Evolutionary conservation across 495 filamentous ascomycete species (phyloP).

Genomic region (Aspergillus cristatus): DNA sequence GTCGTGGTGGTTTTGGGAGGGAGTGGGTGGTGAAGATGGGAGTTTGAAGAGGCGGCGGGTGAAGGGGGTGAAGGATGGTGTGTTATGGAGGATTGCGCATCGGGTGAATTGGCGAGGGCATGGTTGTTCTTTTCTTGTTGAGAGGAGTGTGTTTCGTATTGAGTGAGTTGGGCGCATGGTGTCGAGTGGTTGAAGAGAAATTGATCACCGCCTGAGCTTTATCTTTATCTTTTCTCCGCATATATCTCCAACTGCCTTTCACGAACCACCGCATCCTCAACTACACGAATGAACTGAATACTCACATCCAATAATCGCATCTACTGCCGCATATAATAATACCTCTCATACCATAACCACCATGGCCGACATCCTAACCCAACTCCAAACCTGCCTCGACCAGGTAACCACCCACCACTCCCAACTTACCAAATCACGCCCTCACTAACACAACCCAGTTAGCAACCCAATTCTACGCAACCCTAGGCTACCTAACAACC

Average conservation of each 20-base stretch:
- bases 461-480: conserved; percentile 80
- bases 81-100: conserved; percentile 6
- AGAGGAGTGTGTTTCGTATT: conserved; percentile 1
- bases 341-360: conserved; percentile 5
- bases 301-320: not conserved
- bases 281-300: too few relatives aligned
- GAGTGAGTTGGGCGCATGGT: too few relatives aligned
- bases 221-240: too few relatives aligned
- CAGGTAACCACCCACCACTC: conserved; percentile 45
- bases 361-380: conserved; percentile 89
- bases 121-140: conserved; percentile 5
- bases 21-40: conserved; percentile 29
- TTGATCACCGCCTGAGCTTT: too few relatives aligned
- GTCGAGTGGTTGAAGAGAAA: too few relatives aligned
- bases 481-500: conserved; percentile 69
- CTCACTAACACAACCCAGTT: conserved; percentile 46
- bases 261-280: too few relatives aligned
- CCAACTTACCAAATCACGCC: conserved; percentile 4
- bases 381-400: conserved; percentile 91
- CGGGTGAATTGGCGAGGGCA: conserved; percentile 10
- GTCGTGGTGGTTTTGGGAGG: conserved; percentile 51
- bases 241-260: conserved; percentile 9
- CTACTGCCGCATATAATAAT: not conserved
- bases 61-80: conserved; percentile 21
- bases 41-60: conserved; percentile 34